A percentile compares a stretch with the other conserved stretches of the same genome.
Evolutionary conservation across 495 filamentous ascomycete genomes (phyloP).

Genomic region (Podospora pseudopauciseta): DNA sequence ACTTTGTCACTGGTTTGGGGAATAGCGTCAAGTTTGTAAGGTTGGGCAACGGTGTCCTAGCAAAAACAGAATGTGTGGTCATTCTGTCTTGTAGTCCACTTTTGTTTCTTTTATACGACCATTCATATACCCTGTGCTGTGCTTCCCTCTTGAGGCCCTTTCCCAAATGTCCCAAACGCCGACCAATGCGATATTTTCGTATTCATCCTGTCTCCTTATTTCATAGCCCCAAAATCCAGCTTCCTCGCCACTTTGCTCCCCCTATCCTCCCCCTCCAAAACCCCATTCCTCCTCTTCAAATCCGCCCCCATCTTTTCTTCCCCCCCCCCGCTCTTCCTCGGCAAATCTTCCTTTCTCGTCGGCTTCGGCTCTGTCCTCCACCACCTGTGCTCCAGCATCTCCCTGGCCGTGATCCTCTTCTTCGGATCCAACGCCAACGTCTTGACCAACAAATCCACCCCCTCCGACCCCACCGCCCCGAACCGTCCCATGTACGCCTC

Average conservation of each 20-base stretch:
- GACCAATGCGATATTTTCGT: no score
- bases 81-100: no score
- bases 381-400: constrained; percentile 79
- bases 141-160: no score
- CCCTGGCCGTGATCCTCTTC: constrained; percentile 69
- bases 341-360: constrained; percentile 78
- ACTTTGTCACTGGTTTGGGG: no score
- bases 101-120: no score
- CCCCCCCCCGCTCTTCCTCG: constrained; percentile 59
- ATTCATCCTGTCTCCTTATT: constrained; percentile 30
- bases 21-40: no score
- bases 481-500: constrained; percentile 71
- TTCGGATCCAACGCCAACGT: constrained; percentile 84
- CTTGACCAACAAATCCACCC: constrained; percentile 79
- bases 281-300: constrained; percentile 73
- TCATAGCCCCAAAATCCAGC: constrained; percentile 71
- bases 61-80: no score
- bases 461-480: constrained; percentile 69
- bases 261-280: constrained; percentile 58
- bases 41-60: no score
- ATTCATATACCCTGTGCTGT: no score
- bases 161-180: no score
- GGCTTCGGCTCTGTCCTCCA: constrained; percentile 81
- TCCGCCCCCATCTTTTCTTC: constrained; percentile 79
- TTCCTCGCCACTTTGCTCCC: constrained; percentile 75